Conservation (phyloP, 305 asterid genomes). For the Solanum hybrid region DNA sequence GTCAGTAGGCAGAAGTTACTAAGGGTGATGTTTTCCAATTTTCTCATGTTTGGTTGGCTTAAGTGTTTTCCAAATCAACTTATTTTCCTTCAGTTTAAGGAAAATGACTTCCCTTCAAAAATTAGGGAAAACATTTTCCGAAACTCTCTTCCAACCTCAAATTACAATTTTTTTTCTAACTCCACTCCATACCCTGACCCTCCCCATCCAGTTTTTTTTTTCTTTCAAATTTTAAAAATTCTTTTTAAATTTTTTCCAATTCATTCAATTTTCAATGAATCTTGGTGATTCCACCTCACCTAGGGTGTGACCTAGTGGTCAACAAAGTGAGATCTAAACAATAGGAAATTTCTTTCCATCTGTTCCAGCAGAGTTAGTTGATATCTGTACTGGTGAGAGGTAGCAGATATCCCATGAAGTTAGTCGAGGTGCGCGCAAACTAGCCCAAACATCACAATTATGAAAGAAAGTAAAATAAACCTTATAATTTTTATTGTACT, state of each 20-base stretch:
- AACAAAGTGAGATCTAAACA: not conserved
- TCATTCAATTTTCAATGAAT: not conserved
- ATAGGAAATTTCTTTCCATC: not conserved
- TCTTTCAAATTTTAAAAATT: no score
- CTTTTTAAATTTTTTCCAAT: no score
- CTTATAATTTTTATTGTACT: not conserved
- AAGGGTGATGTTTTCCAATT: no score
- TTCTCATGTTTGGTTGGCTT: no score
- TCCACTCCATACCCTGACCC: no score
- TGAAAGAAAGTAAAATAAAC: not conserved
- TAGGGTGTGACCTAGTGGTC: not conserved
- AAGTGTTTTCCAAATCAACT: no score
- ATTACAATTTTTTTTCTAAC: no score
- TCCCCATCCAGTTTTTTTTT: no score
- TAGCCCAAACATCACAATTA: not conserved
- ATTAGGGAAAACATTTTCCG: no score
- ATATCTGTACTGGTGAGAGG: not conserved
- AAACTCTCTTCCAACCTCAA: no score
- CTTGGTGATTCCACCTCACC: not conserved
- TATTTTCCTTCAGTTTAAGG: no score
- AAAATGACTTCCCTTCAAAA: no score
- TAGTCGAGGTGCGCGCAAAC: not conserved
- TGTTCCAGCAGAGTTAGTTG: not conserved
- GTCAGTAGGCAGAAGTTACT: not conserved
- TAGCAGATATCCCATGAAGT: not conserved